Conservation (phyloP, 106 monocot genomes). For the Platanthera zijinensis region DNA sequence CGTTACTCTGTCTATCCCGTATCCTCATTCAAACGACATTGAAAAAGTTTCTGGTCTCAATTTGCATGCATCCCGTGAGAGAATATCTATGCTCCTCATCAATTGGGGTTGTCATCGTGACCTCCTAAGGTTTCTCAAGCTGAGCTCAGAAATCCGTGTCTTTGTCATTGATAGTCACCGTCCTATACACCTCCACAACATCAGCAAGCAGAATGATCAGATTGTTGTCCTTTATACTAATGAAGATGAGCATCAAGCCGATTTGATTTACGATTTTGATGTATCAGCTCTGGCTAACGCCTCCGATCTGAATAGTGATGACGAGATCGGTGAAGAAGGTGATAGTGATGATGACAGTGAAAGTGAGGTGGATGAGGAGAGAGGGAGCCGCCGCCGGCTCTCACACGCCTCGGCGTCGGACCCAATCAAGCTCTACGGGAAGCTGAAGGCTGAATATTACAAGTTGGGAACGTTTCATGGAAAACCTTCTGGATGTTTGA, state of each 20-base stretch:
- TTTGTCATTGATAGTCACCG: conserved; percentile 85
- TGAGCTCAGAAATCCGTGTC: conserved; percentile 21
- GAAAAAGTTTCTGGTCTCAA: conserved; percentile 18
- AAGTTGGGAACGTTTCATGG: conserved; percentile 89
- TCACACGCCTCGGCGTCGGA: conserved; percentile 43
- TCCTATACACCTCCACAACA: conserved; percentile 77
- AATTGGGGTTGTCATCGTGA: conserved; percentile 87
- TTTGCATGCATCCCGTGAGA: conserved; percentile 21
- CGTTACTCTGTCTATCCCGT: conserved; percentile 83
- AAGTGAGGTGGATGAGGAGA: conserved; percentile 16
- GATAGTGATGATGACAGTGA: conserved; percentile 46
- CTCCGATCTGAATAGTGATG: conserved; percentile 65
- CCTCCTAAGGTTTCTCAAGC: conserved; percentile 31
- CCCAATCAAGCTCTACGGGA: conserved; percentile 66
- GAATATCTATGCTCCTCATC: conserved; percentile 43
- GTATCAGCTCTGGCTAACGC: conserved; percentile 63
- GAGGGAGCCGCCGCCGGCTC: conserved; percentile 37
- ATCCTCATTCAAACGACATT: conserved; percentile 47
- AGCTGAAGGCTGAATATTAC: conserved; percentile 74
- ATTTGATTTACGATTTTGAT: conserved; percentile 70
- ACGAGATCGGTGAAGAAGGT: conserved; percentile 35
- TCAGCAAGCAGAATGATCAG: conserved; percentile 54
- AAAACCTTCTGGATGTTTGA: conserved; percentile 78
- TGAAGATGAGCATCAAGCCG: conserved; percentile 75
- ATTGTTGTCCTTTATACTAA: conserved; percentile 58